Evolutionary conservation across 2,329 filamentous ascomycete species (phyloP).

Genomic region (Furcasterigmium sp.): DNA sequence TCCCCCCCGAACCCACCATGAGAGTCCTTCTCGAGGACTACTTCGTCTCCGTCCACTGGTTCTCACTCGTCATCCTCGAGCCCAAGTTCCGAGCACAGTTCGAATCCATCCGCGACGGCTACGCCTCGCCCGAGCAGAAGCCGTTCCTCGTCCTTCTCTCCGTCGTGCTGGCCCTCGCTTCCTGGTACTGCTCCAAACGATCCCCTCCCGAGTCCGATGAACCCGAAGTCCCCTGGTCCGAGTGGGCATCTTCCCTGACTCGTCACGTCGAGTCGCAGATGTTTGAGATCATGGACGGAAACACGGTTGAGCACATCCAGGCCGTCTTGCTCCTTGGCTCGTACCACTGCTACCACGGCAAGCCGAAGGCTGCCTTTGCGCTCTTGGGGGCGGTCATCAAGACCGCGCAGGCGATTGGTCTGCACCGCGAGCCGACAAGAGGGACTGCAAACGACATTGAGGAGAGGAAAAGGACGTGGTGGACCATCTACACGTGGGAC

Average conservation of each 20-base stretch:
- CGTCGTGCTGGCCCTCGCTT: constrained; percentile 19
- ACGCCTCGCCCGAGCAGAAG: constrained; percentile 24
- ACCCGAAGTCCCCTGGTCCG: not conserved
- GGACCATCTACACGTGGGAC: constrained; percentile 36
- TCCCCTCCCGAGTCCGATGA: not conserved
- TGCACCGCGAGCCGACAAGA: not conserved
- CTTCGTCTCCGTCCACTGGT: constrained; percentile 36
- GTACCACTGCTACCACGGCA: constrained; percentile 34
- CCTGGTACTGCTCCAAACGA: not conserved
- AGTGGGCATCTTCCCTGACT: not conserved
- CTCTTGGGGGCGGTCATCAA: constrained; percentile 28
- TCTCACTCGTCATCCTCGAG: constrained; percentile 35
- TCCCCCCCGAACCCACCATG: constrained; percentile 3
- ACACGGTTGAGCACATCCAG: constrained; percentile 29
- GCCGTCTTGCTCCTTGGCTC: constrained; percentile 31
- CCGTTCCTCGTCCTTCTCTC: constrained; percentile 29
- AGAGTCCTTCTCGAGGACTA: constrained; percentile 28
- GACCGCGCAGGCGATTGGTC: constrained; percentile 13
- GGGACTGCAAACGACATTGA: constrained; percentile 18
- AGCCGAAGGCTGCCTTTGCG: constrained; percentile 31
- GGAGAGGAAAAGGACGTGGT: constrained; percentile 32
- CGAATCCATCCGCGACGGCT: constrained; percentile 23
- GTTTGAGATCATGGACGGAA: constrained; percentile 33
- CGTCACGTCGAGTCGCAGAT: constrained; percentile 22
- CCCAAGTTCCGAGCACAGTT: constrained; percentile 29